Conservation (phyloP, 305 asterid species). For the Fraxinus sp. region DNA sequence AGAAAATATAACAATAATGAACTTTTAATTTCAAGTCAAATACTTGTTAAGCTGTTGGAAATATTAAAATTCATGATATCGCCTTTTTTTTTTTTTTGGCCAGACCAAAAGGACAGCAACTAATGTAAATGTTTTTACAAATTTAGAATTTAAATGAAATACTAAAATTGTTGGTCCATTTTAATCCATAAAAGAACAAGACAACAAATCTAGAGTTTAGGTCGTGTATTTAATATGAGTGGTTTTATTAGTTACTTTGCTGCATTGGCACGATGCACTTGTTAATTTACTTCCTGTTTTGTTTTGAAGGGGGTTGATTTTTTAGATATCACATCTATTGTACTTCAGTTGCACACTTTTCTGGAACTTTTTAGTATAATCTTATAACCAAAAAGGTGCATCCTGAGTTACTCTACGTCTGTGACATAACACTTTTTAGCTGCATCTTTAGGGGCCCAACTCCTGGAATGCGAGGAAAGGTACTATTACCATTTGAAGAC, state of each 20-base stretch:
- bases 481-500: conserved; percentile 69
- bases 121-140: too few relatives aligned
- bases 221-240: neutral
- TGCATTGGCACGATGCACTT: neutral
- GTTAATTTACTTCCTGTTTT: conserved; percentile 9
- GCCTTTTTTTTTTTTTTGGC: too few relatives aligned
- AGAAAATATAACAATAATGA: too few relatives aligned
- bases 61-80: too few relatives aligned
- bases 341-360: neutral
- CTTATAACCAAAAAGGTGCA: neutral
- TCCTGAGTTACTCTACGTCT: conserved; percentile 14
- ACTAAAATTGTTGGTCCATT: too few relatives aligned
- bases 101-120: too few relatives aligned
- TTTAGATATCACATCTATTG: neutral
- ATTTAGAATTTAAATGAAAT: too few relatives aligned
- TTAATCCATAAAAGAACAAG: neutral
- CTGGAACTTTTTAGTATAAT: neutral
- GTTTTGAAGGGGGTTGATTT: neutral
- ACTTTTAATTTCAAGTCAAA: too few relatives aligned
- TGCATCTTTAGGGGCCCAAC: conserved; percentile 67
- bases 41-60: too few relatives aligned
- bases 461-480: conserved; percentile 77
- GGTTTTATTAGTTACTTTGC: neutral
- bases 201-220: conserved; percentile 5
- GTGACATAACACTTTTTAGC: conserved; percentile 30